Percentiles rank a stretch among this genome's conserved stretches.
Evolutionary conservation across 768 basidiomycete genomes (phyloP).

Genomic region (Tricholoma sp.): DNA sequence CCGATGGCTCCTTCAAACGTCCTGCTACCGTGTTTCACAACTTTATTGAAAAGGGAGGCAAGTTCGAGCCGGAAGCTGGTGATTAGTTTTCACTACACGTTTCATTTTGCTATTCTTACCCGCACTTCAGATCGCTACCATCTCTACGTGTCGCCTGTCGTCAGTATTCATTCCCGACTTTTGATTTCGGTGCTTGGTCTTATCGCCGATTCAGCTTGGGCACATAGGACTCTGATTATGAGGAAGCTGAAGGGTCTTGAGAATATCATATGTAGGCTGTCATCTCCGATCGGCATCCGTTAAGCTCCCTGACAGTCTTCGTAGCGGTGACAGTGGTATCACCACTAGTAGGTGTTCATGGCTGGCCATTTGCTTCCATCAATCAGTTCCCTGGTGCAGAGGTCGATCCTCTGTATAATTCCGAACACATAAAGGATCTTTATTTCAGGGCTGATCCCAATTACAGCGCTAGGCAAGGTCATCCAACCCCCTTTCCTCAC

Average conservation of each 20-base stretch:
- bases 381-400: too few species aligned
- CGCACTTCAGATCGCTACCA: slow-evolving; percentile 68
- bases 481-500: background rate
- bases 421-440: slow-evolving; percentile 71
- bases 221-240: too few species aligned
- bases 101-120: background rate
- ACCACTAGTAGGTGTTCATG: slow-evolving; percentile 75
- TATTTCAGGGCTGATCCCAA: slow-evolving; percentile 72
- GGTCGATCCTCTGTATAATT: too few species aligned
- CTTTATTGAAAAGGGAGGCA: too few species aligned
- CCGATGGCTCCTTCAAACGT: too few species aligned
- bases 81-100: background rate
- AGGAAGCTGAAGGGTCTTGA: too few species aligned
- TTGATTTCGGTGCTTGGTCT: background rate
- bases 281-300: background rate
- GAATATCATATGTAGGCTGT: slow-evolving; percentile 62
- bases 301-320: background rate
- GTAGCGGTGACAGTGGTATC: slow-evolving; percentile 77
- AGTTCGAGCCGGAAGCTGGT: too few species aligned
- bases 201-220: background rate
- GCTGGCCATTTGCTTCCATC: too few species aligned
- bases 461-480: slow-evolving; percentile 58
- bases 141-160: slow-evolving; percentile 90
- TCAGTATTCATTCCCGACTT: slow-evolving; percentile 30
- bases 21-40: too few species aligned